phyloP scores from a whole-genome alignment of 2,329 filamentous ascomycete species.

The Cercospora canescens region DNA sequence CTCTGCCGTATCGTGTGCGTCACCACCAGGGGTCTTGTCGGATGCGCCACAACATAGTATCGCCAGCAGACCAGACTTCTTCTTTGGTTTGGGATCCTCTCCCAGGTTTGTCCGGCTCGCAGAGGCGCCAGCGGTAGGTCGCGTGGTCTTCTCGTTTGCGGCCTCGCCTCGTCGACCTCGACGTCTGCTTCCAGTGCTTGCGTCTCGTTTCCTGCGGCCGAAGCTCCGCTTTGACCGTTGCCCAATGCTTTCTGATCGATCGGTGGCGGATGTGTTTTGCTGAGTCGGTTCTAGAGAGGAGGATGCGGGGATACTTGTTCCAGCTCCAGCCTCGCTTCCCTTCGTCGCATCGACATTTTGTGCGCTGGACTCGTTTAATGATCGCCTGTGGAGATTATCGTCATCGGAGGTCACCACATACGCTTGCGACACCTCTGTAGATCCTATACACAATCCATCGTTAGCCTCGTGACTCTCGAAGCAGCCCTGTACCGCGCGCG shows the following conservation, averaged over 20 bases:
- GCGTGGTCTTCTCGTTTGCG: slow-evolving; percentile 42
- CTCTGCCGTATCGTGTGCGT: slow-evolving; percentile 54
- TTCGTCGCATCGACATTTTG: slow-evolving; percentile 18
- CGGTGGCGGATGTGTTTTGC: slow-evolving; percentile 1
- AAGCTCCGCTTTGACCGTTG: slow-evolving; percentile 49
- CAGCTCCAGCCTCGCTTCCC: neutral
- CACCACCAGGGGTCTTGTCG: slow-evolving; percentile 59
- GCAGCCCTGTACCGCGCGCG: neutral
- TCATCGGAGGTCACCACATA: slow-evolving; percentile 12
- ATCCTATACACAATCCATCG: slow-evolving; percentile 16
- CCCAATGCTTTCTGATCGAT: slow-evolving; percentile 45
- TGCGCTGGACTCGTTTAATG: slow-evolving; percentile 13
- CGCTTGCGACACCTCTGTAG: slow-evolving; percentile 25
- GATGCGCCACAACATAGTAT: slow-evolving; percentile 69
- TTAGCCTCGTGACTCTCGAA: slow-evolving; percentile 11
- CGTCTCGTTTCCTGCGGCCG: slow-evolving; percentile 45
- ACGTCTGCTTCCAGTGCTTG: slow-evolving; percentile 49
- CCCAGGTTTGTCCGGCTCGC: slow-evolving; percentile 31
- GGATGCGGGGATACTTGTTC: neutral
- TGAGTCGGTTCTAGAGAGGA: neutral
- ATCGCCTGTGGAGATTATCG: neutral
- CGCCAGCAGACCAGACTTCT: slow-evolving; percentile 44
- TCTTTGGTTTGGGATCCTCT: slow-evolving; percentile 41
- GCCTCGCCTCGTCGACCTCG: slow-evolving; percentile 39
- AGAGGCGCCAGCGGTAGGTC: slow-evolving; percentile 31